Evolutionary conservation across 345 rosid species (phyloP), one percentile per base, ranked within the genome.

Genomic region (Schrenkiella parvula): DNA sequence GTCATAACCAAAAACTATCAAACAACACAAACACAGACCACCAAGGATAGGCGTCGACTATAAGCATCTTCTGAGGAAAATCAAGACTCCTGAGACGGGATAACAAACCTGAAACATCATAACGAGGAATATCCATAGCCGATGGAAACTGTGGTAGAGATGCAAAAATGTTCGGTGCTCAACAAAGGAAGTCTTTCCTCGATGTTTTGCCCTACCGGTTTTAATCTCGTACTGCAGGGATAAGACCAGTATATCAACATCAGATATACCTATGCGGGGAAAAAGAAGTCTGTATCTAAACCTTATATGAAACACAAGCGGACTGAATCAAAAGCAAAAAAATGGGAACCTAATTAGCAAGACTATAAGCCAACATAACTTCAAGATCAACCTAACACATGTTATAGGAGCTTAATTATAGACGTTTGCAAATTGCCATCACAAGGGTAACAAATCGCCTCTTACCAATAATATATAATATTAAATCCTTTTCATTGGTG

Each of bases 91-190:
- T 17, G 44, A 46, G 44, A 44, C 10, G 13, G 63, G 61, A 39
- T 43, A 34, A 25, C 85, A 74, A 66, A 93, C 98, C 98, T 95
- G 99, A 79, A 95, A 91, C 99, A 95, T 95, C 97, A 95, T 85
- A 67, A 78, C 77, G 35, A 95, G 93, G 84, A 95, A 95, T 73
- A 95, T 89, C 99, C 99, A 95, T 29, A 95, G 87, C 25, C 99
- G 96, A 69, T 91, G 97, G 79, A 95, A 95, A 81, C 97, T 95
- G 68, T 89, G 99, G 75, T 88, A 95, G 62, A 95, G 91, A 86
- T 95, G 99, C 78, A 95, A 78, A 83, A 88, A 91, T 37, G 99
- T 86, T 57, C 97, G 88, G 68, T 95, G 92, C 87, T 95, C 99
- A 53, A 95, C 99, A 64, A 95, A 95, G 7, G 97, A 91, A 79